Evolutionary conservation across 208 protist species (phyloP).

Genomic region (Crithidia sp.): DNA sequence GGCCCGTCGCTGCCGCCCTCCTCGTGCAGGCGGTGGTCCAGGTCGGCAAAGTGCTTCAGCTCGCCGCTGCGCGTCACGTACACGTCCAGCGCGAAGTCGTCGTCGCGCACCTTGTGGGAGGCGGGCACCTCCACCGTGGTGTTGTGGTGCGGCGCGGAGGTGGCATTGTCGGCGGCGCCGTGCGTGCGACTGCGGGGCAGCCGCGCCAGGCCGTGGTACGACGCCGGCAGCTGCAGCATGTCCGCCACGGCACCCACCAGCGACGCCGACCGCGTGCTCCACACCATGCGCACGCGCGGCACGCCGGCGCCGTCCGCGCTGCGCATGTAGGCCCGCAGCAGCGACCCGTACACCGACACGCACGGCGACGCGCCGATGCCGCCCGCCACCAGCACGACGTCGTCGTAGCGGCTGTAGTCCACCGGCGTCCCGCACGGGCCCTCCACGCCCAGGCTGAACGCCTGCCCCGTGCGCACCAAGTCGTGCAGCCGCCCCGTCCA

Average conservation of each 20-base stretch:
- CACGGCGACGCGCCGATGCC: slow-evolving; percentile 59
- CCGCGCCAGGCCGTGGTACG: slow-evolving; percentile 3
- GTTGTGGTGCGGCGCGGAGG: not conserved
- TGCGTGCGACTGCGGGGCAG: not conserved
- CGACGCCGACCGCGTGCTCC: slow-evolving; percentile 23
- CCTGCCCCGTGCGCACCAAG: slow-evolving; percentile 23
- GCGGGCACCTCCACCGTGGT: slow-evolving; percentile 2
- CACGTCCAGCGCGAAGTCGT: not conserved
- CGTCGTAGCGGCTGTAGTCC: slow-evolving; percentile 40
- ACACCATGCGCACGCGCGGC: slow-evolving; percentile 23
- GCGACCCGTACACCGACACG: slow-evolving; percentile 42
- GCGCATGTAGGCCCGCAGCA: slow-evolving; percentile 13
- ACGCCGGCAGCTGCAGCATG: slow-evolving; percentile 22
- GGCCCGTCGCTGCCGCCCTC: not conserved
- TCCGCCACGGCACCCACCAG: slow-evolving; percentile 18
- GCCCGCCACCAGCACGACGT: slow-evolving; percentile 49
- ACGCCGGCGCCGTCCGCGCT: not conserved
- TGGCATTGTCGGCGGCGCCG: no score
- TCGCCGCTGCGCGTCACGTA: slow-evolving; percentile 5
- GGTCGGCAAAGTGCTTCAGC: not conserved
- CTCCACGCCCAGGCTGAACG: slow-evolving; percentile 47
- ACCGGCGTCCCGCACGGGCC: slow-evolving; percentile 48
- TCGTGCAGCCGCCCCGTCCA: slow-evolving; percentile 49
- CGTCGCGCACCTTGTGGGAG: not conserved
- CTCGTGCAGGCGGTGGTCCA: not conserved